phyloP scores from a whole-genome alignment of 2,329 filamentous ascomycete species.

The Pseudovirgaria hyperparasitica region DNA sequence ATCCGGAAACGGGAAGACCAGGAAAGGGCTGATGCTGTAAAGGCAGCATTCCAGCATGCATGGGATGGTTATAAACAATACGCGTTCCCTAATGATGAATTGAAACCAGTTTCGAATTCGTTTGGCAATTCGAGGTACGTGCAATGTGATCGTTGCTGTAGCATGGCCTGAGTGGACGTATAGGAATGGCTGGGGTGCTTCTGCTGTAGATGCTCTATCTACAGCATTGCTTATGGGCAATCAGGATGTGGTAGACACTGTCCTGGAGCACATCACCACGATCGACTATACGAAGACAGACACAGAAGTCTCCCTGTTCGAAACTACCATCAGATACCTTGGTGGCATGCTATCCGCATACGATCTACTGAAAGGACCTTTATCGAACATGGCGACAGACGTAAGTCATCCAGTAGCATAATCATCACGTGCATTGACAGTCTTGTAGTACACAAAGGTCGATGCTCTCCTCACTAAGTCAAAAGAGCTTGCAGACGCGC shows the following conservation, averaged over 20 bases:
- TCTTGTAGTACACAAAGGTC: conserved; percentile 28
- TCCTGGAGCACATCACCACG: conserved; percentile 55
- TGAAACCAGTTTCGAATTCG: conserved; percentile 53
- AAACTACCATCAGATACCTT: conserved; percentile 82
- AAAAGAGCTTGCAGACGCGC: conserved; percentile 52
- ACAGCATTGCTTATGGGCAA: conserved; percentile 70
- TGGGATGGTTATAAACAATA: conserved; percentile 49
- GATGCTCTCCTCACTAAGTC: conserved; percentile 54
- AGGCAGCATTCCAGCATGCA: conserved; percentile 19
- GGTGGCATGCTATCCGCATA: conserved; percentile 67
- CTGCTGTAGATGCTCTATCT: conserved; percentile 65
- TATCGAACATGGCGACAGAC: conserved; percentile 37
- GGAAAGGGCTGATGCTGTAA: conserved; percentile 19
- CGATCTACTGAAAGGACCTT: conserved; percentile 59
- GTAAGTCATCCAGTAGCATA: conserved; percentile 7
- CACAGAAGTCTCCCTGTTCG: conserved; percentile 60
- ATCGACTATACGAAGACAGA: conserved; percentile 57
- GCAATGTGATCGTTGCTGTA: not conserved
- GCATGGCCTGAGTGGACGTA: not conserved
- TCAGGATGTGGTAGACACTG: conserved; percentile 52
- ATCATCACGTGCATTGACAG: conserved; percentile 2
- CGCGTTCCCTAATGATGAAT: conserved; percentile 66
- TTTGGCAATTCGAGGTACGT: conserved; percentile 57
- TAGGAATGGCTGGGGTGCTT: conserved; percentile 77
- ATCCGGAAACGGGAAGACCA: too few relatives aligned